Base-by-base conservation (phyloP, 2,329 filamentous ascomycete genomes). In the Neocatenulostroma microsporum region DNA sequence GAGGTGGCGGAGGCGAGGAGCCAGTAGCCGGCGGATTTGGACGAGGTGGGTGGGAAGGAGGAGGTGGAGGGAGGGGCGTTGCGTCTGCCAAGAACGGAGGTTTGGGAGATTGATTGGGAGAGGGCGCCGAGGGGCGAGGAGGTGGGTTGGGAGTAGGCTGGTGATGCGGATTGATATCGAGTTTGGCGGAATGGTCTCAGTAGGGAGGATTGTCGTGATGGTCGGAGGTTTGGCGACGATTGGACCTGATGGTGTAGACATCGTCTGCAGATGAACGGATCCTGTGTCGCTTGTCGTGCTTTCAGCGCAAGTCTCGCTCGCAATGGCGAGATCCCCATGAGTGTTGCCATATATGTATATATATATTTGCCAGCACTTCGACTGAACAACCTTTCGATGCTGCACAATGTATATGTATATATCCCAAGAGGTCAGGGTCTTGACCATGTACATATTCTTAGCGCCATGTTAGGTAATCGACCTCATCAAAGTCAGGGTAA, bases 1-100 rank as follows among this genome's bases (percentile, higher is more conserved):
- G 86, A 93, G 28, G 77, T 83, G 1, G 91, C 88, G 51, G 88
- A 95, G 30, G 79, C 89, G 38, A 98, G 67, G 30, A 98, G 74
- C 88, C 88, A 98, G 67, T 89, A 89, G 41, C 80, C 91, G 29
- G 94, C 88, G 8, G 69, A 67, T 62, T 84, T 91, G 40, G 80
- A 76, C 47, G 75, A 86, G 8, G 47, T 52, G 12, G 48, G 28
- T 2, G 55, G 55, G 26, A 45, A 58, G 1, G 52, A 53, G n/a
- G n/a, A n/a, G n/a, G n/a, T n/a, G 3, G 46, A 44, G 31, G 18
- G 30, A n/a, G 20, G 24, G 27, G n/a, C 13, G 21, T 29, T 37
- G n/a, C n/a, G n/a, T n/a, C n/a, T n/a, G n/a, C n/a, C n/a, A n/a
- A n/a, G n/a, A n/a, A n/a, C n/a, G n/a, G n/a, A n/a, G 23, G 13